Evolutionary conservation across 345 rosid genomes (phyloP).

Genomic region (Brassica cretica): DNA sequence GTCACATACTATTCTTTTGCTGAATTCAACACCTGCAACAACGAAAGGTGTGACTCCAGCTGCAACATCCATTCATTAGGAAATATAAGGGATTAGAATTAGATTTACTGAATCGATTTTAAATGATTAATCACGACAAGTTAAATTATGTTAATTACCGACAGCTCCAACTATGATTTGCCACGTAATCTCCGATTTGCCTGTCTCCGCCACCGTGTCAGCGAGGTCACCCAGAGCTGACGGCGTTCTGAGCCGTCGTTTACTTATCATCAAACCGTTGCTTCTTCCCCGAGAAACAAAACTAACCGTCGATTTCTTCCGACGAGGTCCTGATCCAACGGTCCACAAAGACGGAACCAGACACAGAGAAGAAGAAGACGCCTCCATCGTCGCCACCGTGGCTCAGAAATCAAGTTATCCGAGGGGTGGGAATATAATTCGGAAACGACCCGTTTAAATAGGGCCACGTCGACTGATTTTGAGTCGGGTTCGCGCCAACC

Average conservation of each 20-base stretch:
- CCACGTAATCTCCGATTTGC: conserved; percentile 62
- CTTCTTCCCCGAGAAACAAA: not conserved
- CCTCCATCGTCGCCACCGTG: not conserved
- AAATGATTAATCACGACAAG: not conserved
- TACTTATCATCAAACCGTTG: conserved; percentile 9
- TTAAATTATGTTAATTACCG: conserved; percentile 41
- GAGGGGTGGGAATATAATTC: not conserved
- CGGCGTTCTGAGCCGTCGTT: conserved; percentile 23
- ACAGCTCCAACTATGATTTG: conserved; percentile 70
- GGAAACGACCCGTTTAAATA: conserved; percentile 32
- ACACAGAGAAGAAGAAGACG: not conserved
- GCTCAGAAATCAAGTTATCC: not conserved
- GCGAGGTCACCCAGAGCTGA: conserved; percentile 43
- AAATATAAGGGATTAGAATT: not conserved
- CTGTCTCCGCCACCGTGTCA: conserved; percentile 46
- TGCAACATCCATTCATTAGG: not conserved
- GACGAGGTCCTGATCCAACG: not conserved
- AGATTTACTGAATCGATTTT: not conserved
- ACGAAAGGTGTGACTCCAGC: conserved; percentile 9
- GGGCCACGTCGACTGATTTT: conserved; percentile 42
- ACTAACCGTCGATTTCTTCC: not conserved
- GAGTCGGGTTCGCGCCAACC: conserved; percentile 1
- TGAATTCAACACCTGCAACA: conserved; percentile 70
- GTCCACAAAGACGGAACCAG: not conserved
- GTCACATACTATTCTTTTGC: conserved; percentile 72